Base-by-base conservation (phyloP, 805 yeast species). In the Hanseniaspora nectarophila region DNA sequence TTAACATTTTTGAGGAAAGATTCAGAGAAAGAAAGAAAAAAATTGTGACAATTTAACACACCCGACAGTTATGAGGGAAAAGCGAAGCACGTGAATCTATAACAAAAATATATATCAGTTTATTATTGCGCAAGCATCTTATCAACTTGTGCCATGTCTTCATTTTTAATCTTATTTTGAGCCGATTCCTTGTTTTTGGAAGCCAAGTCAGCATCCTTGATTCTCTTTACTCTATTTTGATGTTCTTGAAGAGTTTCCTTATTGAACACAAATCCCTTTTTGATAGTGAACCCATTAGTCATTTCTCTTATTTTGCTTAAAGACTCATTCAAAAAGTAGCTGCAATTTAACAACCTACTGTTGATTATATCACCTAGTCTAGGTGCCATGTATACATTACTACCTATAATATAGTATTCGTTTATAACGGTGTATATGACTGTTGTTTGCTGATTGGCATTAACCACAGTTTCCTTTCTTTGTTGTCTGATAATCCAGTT, bases 331-430 rank as follows among this genome's bases (percentile, higher is more conserved):
- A 81, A 60, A 48, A 52, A 70, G 52, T 52, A 64, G 46, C 51
- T 67, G 2, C 80, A 70, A 39, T 81, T 73, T 57, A 81, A 67
- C 32, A 87, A 65, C 55, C 97, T 69, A 33, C 89, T 80, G 18
- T 85, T 76, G 6, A 90, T 70, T 2, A 89, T 75, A 35, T 84
- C 80, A 60, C 80, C 79, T 0, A 85, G 73, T 16, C 78, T 70
- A 0, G 97, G 97, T 0, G 96, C 82, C 78, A 85, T 90, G 67
- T 88, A 92, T 1, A 92, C 82, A 61, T 86, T 88, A 18, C 95
- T 94, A 4, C 96, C 95, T 38, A 88, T 79, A 44, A 90, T 82
- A 64, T 85, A 90, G 67, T 85, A 90, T 57, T 87, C 94, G 28
- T 85, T 79, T 10, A 85, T 60, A 0, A 51, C 54, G 6, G 45